Base-by-base conservation (phyloP, 1,139 yeast species). In the Yamadazyma songkhlaensis region DNA sequence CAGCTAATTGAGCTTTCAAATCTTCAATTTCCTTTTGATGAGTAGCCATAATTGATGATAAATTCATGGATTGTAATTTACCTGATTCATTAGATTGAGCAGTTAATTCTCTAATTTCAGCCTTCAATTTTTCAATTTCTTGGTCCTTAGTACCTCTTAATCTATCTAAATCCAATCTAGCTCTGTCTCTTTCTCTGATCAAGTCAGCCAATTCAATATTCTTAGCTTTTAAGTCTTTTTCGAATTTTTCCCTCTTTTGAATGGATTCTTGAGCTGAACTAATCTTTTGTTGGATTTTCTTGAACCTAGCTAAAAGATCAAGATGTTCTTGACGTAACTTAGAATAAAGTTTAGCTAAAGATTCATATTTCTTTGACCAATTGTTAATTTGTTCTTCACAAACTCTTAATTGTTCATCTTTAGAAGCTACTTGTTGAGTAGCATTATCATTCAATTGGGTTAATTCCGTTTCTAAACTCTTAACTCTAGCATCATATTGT, bases 251-350 rank as follows among this genome's bases (percentile, higher is more conserved):
- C 48, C 90, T 81, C 60, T 82, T 84, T 49, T 84, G 84, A 45
- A 89, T 80, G 0, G 96, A 86, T 59, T 89, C 97, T 57, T 88
- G 96, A 7, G 97, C 96, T 43, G 95, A 84, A 22, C 90, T 84
- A 7, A 94, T 95, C 59, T 86, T 87, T 50, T 89, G 88, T 60
- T 89, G 96, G 39, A 84, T 75, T 49, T 84, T 84, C 57, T 90
- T 90, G 55, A 84, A 84, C 55, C 84, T 84, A 34, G 86, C 74
- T 51, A 90, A 72, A 45, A 89, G 65, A 45, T 83, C 86, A 55
- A 90, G 72, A 59, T 90, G 97, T 59, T 90, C 97, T 61, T 87
- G 95, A 53, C 97, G 84, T 49, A 90, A 72, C 60, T 89, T 96
- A 2, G 96, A 84, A 57, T 90, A 90, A 44, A 90, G 70, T 54